Evolutionary conservation across 441 rosid genomes (phyloP), one percentile per base, ranked within the genome.

Genomic region (Dalechampia spathulata): DNA sequence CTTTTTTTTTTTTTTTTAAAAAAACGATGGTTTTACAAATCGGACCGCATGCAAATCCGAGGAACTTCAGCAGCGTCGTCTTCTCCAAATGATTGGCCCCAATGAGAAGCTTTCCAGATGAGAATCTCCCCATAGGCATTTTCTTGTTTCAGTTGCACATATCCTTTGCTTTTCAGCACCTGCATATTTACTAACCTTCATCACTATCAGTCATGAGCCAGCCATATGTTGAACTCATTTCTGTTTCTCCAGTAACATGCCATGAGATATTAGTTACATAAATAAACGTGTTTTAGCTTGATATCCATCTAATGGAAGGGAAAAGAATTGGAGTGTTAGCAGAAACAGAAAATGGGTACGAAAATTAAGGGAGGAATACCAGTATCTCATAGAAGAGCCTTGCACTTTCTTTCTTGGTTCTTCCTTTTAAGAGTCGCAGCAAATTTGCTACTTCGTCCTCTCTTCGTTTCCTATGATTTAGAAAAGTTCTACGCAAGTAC

Each of bases 331-430:
- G n/a, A n/a, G n/a, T n/a, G n/a, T 21, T 28, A 28, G 7, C 10
- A 10, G 3, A 25, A 30, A 19, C 25, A 3, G 28, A 42, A 13
- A 36, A 9, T 53, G 19, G 49, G 27, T 43, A 23, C n/a, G 42
- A 19, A 55, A 36, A 3, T 20, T 7, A 37, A 37, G 14, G 7
- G n/a, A 37, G 2, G 15, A 11, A 37, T 82, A 89, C 97, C 87
- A 87, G 67, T 66, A 84, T 81, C 71, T 93, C 97, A 57, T 85
- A 87, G 76, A 93, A 89, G 68, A 89, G 67, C 72, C 80, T 75
- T 44, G 87, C 93, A 55, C 78, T 77, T 69, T 75, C 80, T 69
- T 74, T 79, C 72, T 64, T 69, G 41, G 79, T 82, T 74, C 72
- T 83, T 64, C 90, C 81, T 52, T 59, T 55, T 63, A 79, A 65